These are phyloP conservation scores for Podospora anserina DNA, from an alignment of 495 filamentous ascomycete species.

Conservation along the genomic window DNA sequence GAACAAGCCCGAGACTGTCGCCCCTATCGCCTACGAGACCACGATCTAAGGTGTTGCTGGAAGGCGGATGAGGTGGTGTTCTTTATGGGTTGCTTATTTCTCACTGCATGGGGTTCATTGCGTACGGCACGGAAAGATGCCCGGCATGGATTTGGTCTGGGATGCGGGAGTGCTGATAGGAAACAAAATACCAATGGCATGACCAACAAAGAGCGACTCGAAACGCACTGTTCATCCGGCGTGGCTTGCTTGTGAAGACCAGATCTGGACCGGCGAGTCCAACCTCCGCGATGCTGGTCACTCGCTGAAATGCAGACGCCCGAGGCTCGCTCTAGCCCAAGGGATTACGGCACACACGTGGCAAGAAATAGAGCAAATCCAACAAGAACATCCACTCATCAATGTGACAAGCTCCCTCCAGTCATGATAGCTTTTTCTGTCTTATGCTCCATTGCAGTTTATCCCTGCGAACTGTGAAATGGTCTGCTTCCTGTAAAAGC, in stretches of 20 bases:
- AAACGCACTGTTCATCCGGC: slow-evolving; percentile 16
- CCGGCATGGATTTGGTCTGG: slow-evolving; percentile 39
- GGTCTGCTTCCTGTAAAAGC: neutral
- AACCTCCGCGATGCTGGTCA: neutral
- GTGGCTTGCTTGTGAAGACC: slow-evolving; percentile 18
- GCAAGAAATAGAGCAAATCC: slow-evolving; percentile 12
- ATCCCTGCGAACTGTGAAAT: neutral
- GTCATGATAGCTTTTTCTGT: neutral
- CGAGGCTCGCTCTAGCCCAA: slow-evolving; percentile 10
- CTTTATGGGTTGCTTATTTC: slow-evolving; percentile 35
- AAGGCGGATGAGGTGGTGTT: slow-evolving; percentile 27
- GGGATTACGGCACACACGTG: slow-evolving; percentile 5
- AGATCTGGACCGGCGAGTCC: slow-evolving; percentile 5
- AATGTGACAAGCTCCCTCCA: slow-evolving; percentile 7
- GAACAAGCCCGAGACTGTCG: slow-evolving; percentile 84
- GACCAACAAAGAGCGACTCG: slow-evolving; percentile 27
- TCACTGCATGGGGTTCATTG: slow-evolving; percentile 40
- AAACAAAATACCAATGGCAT: slow-evolving; percentile 42
- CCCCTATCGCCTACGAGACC: slow-evolving; percentile 93
- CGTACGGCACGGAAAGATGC: slow-evolving; percentile 39
- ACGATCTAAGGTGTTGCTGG: slow-evolving; percentile 68
- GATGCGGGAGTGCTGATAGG: slow-evolving; percentile 41
- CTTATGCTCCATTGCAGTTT: neutral
- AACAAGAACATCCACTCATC: slow-evolving; percentile 3
- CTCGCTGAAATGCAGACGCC: slow-evolving; percentile 8